Evolutionary conservation across 1,284 basidiomycete genomes (phyloP).

Genomic region (Apiotrichum siamense): DNA sequence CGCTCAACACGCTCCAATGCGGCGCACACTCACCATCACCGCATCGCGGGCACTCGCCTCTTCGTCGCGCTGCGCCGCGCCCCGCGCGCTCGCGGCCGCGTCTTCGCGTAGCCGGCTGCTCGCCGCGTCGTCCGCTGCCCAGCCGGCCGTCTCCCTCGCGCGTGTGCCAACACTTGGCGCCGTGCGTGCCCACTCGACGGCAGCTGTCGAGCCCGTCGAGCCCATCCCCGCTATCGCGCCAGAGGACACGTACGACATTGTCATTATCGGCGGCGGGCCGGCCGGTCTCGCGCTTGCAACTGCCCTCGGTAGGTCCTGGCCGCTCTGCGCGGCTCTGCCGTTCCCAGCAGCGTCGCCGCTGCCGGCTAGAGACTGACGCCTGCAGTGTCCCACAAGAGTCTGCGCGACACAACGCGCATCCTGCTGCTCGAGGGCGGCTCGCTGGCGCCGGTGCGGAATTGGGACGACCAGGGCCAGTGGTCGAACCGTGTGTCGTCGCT

Average conservation of each 20-base stretch:
- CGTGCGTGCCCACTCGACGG: conserved; percentile 1
- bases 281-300: conserved; percentile 83
- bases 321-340: background rate
- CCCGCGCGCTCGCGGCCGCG: background rate
- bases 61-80: background rate
- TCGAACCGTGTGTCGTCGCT: conserved; percentile 87
- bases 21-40: background rate
- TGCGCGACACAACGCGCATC: conserved; percentile 38
- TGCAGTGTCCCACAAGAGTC: conserved; percentile 12
- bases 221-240: conserved; percentile 18
- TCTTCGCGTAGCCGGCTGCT: too few relatives aligned
- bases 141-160: background rate
- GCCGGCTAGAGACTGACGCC: too few relatives aligned
- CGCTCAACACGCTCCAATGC: too few relatives aligned
- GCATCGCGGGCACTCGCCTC: background rate
- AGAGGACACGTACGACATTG: conserved; percentile 60
- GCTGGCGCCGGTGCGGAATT: conserved; percentile 61
- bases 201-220: background rate
- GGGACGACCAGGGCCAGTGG: conserved; percentile 59
- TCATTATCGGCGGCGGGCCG: conserved; percentile 91
- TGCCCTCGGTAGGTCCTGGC: conserved; percentile 63
- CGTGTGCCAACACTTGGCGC: too few relatives aligned
- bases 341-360: too few relatives aligned
- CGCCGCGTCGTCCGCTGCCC: background rate
- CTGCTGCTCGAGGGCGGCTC: conserved; percentile 75